Conservation (phyloP, 306 rosid species). For the Gastrolobium bilobum region DNA sequence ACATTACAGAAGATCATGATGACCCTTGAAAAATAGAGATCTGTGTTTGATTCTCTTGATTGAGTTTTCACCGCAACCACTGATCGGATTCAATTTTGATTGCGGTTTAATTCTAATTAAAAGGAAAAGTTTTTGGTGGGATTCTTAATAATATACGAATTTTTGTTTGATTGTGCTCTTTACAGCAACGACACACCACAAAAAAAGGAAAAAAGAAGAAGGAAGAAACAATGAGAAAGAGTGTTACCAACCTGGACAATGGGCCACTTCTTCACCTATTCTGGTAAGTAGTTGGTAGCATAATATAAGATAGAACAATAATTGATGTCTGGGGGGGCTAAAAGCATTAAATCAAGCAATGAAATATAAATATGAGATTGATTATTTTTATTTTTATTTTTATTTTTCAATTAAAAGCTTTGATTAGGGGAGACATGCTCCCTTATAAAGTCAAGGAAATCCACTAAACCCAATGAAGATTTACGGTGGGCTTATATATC, state of each 20-base stretch:
- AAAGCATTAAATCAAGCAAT: neutral
- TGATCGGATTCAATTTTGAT: neutral
- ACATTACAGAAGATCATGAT: neutral
- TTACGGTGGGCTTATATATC: no score
- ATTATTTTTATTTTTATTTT: no score
- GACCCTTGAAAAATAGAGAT: neutral
- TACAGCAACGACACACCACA: neutral
- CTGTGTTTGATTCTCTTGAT: neutral
- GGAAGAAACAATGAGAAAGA: neutral
- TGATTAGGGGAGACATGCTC: no score
- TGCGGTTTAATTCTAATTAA: neutral
- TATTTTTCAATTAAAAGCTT: no score
- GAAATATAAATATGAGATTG: no score
- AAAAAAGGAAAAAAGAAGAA: neutral
- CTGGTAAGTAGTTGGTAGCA: neutral
- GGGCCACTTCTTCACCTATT: no score
- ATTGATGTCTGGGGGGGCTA: neutral
- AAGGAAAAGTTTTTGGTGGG: no score
- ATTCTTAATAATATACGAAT: neutral
- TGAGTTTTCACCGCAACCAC: neutral
- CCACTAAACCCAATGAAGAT: no score
- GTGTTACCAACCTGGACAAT: neutral
- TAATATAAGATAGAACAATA: neutral
- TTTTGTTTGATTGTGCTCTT: neutral
- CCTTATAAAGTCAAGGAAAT: no score